A percentile compares a stretch with the other conserved stretches of the same genome.
Evolutionary conservation across 2,329 filamentous ascomycete species (phyloP).

Genomic region (Aspergillus melleus): DNA sequence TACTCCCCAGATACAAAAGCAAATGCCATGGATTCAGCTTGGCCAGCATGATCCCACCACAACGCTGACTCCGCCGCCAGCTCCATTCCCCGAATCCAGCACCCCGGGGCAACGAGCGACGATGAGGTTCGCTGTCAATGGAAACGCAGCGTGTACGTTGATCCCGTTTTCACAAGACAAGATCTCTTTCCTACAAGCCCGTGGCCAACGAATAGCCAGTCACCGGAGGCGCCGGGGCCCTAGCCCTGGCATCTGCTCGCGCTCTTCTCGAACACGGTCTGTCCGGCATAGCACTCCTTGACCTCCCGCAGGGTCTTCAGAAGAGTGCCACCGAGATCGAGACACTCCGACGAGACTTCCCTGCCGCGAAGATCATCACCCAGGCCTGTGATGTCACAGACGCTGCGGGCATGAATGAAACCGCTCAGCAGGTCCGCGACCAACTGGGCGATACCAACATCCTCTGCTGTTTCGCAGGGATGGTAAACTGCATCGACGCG

Average conservation of each 20-base stretch:
- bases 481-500: slow-evolving; percentile 64
- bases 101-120: slow-evolving; percentile 27
- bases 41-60: slow-evolving; percentile 18
- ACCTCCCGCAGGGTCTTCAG: slow-evolving; percentile 50
- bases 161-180: not conserved
- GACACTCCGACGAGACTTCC: slow-evolving; percentile 55
- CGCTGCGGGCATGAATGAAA: slow-evolving; percentile 29
- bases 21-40: slow-evolving; percentile 26
- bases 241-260: slow-evolving; percentile 58
- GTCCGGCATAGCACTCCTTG: slow-evolving; percentile 59
- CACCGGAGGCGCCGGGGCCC: slow-evolving; percentile 66
- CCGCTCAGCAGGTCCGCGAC: slow-evolving; percentile 12
- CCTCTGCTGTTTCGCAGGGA: slow-evolving; percentile 66
- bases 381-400: slow-evolving; percentile 61
- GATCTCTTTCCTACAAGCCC: not conserved
- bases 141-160: slow-evolving; percentile 30
- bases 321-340: slow-evolving; percentile 43
- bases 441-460: slow-evolving; percentile 55
- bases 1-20: not conserved
- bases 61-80: slow-evolving; percentile 29
- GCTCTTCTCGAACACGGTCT: slow-evolving; percentile 70
- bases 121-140: slow-evolving; percentile 30
- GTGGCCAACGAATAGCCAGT: slow-evolving; percentile 39
- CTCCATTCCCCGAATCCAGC: slow-evolving; percentile 18
- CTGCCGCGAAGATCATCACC: slow-evolving; percentile 52